A percentile compares a stretch with the other conserved stretches of the same genome.
These are phyloP conservation scores for Antonospora locustae DNA, from an alignment of 371 early-diverging fungal species.

Conservation along the genomic window DNA sequence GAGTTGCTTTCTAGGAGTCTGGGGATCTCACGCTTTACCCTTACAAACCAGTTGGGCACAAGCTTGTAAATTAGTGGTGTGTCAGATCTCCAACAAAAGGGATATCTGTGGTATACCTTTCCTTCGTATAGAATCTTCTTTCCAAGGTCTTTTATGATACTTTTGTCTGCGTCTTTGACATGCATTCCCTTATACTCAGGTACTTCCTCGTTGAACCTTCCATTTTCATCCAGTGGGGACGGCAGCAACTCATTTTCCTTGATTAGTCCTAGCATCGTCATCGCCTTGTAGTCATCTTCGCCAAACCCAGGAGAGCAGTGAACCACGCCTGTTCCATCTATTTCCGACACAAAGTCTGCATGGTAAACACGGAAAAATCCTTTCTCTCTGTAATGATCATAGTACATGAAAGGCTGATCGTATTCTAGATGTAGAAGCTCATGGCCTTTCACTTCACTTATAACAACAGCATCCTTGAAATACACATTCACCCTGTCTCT, in stretches of 20 bases:
- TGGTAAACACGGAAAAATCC: conserved; percentile 70
- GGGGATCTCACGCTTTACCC: conserved; percentile 70
- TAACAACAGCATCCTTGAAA: conserved; percentile 27
- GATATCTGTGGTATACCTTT: conserved; percentile 69
- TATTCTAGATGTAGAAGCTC: conserved; percentile 76
- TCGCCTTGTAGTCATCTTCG: conserved; percentile 97
- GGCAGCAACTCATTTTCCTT: conserved; percentile 68
- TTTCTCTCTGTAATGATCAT: conserved; percentile 57
- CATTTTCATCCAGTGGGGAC: conserved; percentile 82
- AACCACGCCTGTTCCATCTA: conserved; percentile 95
- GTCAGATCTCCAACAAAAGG: conserved; percentile 92
- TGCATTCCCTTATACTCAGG: conserved; percentile 63
- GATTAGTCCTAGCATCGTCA: conserved; percentile 67
- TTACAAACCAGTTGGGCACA: conserved; percentile 94
- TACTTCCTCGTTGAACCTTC: conserved; percentile 68
- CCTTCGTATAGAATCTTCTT: conserved; percentile 41
- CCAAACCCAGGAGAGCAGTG: conserved; percentile 99
- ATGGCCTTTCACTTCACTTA: conserved; percentile 59
- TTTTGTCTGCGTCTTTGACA: conserved; percentile 93
- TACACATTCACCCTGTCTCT: conserved; percentile 27
- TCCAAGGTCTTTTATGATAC: conserved; percentile 62
- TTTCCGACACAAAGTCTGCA: conserved; percentile 82
- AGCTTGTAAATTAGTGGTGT: conserved; percentile 94
- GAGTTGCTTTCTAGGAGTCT: conserved; percentile 73
- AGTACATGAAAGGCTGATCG: conserved; percentile 77